These are phyloP conservation scores for Parathielavia appendiculata DNA, from an alignment of 495 filamentous ascomycete genomes.

Conservation along the genomic window DNA sequence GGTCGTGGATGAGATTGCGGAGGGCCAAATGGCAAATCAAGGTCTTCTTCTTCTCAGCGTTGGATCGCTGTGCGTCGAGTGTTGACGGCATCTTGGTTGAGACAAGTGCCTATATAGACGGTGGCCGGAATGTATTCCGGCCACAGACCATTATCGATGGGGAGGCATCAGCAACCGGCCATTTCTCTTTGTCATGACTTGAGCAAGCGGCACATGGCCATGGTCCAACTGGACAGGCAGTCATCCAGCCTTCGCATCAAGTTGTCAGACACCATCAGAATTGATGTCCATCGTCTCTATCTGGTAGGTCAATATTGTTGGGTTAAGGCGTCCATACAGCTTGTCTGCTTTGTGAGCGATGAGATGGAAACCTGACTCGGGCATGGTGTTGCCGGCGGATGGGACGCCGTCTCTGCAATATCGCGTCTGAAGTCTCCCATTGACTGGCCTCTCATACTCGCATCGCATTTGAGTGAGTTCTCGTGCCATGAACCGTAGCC, in stretches of 20 bases:
- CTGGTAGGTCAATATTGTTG: too few relatives aligned
- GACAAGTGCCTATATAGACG: slow-evolving; percentile 47
- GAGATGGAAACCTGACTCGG: not conserved
- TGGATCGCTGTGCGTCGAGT: not conserved
- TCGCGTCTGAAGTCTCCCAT: too few relatives aligned
- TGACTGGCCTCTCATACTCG: not conserved
- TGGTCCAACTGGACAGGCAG: too few relatives aligned
- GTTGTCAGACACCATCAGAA: too few relatives aligned
- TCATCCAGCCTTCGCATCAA: too few relatives aligned
- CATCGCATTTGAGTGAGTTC: not conserved
- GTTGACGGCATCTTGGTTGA: slow-evolving; percentile 19
- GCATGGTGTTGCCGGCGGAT: not conserved
- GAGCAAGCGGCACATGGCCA: slow-evolving; percentile 1
- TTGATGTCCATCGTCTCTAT: too few relatives aligned
- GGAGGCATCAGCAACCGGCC: slow-evolving; percentile 5
- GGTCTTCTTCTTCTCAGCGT: not conserved
- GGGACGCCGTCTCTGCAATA: not conserved
- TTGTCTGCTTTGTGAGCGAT: too few relatives aligned
- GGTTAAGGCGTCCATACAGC: too few relatives aligned
- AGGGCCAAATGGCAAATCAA: not conserved
- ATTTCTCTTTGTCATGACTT: slow-evolving; percentile 33
- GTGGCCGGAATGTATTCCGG: slow-evolving; percentile 63
- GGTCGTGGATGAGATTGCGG: slow-evolving; percentile 1
- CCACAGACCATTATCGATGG: slow-evolving; percentile 31
- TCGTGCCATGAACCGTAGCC: not conserved